These are phyloP conservation scores for Calonectria henricotiae DNA, from an alignment of 2,329 filamentous ascomycete species.

Conservation along the genomic window DNA sequence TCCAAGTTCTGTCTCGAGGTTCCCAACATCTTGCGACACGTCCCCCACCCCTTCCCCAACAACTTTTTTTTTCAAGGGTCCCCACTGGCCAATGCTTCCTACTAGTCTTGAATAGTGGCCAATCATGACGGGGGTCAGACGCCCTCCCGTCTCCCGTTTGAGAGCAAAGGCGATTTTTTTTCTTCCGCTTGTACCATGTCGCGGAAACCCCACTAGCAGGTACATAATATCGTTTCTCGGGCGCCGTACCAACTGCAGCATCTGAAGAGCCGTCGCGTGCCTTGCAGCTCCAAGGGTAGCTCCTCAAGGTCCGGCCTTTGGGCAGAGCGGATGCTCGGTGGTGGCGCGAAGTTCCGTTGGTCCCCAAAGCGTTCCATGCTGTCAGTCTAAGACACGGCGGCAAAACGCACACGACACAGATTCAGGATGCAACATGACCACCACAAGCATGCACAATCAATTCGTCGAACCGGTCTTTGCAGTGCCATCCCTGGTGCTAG, in stretches of 20 bases:
- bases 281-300: conserved; percentile 27
- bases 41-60: conserved; percentile 54
- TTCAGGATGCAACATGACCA: neutral
- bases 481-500: neutral
- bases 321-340: conserved; percentile 8
- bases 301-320: conserved; percentile 24
- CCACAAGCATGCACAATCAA: neutral
- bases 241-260: conserved; percentile 16
- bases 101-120: conserved; percentile 29
- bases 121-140: conserved; percentile 43
- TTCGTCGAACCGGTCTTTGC: neutral
- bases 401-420: conserved; percentile 13
- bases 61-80: conserved; percentile 50
- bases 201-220: neutral
- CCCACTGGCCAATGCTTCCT: conserved; percentile 27
- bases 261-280: conserved; percentile 30
- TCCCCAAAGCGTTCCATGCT: conserved; percentile 7
- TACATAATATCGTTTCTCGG: conserved; percentile 8
- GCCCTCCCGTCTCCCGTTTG: conserved; percentile 35
- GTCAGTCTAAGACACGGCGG: conserved; percentile 14
- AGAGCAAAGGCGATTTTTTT: conserved; percentile 21
- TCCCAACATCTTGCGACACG: conserved; percentile 46
- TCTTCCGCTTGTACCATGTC: conserved; percentile 29
- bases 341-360: conserved; percentile 25
- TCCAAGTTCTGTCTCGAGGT: conserved; percentile 42